A percentile compares a stretch with the other conserved stretches of the same genome.
These are phyloP conservation scores for Aspergillus ibericus DNA, from an alignment of 2,329 filamentous ascomycete species.

Conservation along the genomic window DNA sequence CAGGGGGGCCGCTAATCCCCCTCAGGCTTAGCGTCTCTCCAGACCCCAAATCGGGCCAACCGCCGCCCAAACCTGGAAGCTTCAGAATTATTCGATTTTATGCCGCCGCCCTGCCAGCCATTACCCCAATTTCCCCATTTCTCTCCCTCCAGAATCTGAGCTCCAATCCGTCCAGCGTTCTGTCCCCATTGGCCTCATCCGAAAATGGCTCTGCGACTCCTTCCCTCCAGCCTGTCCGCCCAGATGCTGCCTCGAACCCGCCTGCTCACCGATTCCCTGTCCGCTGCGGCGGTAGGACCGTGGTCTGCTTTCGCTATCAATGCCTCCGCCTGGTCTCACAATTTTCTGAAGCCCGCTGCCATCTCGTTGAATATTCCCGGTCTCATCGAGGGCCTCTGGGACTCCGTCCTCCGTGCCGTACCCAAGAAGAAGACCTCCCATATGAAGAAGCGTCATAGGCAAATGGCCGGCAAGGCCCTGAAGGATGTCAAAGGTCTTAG, in stretches of 20 bases:
- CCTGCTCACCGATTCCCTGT: slow-evolving; percentile 16
- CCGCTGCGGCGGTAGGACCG: slow-evolving; percentile 13
- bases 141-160: background rate
- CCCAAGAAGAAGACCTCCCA: slow-evolving; percentile 99
- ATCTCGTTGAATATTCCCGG: slow-evolving; percentile 64
- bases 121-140: background rate
- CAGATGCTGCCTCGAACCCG: slow-evolving; percentile 27
- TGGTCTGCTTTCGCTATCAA: slow-evolving; percentile 43
- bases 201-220: slow-evolving; percentile 31
- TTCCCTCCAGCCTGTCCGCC: slow-evolving; percentile 20
- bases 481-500: slow-evolving; percentile 87
- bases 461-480: slow-evolving; percentile 92
- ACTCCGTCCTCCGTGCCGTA: slow-evolving; percentile 84
- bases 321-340: slow-evolving; percentile 55
- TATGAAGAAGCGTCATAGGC: slow-evolving; percentile 87
- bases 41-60: slow-evolving; percentile 23
- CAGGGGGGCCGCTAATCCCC: slow-evolving; percentile 40
- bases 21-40: slow-evolving; percentile 33
- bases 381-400: slow-evolving; percentile 83
- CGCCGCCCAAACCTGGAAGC: slow-evolving; percentile 16
- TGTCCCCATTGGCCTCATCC: background rate
- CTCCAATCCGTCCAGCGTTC: background rate
- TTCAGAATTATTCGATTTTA: slow-evolving; percentile 19
- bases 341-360: slow-evolving; percentile 60
- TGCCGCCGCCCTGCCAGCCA: slow-evolving; percentile 2